Base-by-base conservation (phyloP, 176 grass and related monocot genomes). In the Raddia guianensis region DNA sequence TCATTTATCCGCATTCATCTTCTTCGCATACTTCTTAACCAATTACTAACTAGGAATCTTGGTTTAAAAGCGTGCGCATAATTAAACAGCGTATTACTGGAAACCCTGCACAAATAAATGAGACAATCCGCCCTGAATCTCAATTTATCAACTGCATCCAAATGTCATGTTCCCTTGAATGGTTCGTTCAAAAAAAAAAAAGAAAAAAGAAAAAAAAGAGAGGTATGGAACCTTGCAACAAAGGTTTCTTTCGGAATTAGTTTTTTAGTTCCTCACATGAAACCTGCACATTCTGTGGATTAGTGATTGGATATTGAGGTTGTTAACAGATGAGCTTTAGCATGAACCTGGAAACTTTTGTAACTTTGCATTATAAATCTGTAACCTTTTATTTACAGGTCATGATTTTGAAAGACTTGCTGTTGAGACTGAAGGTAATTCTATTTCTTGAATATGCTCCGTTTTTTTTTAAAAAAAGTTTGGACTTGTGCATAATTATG, bases 361-460 rank as follows among this genome's bases (percentile, higher is more conserved):
- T 27, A 27, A 27, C 0, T 1, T 27, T 27, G 43, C 45, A 58
- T 83, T 46, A 49, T 77, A 14, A 64, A n/a, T 52, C 18, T 10
- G 35, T 20, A 60, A 40, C 10, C 56, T 85, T 40, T 14, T 20
- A 67, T 49, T 64, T 73, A 43, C 90, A 98, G 95, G 72, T 77
- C 37, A 77, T 78, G 92, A 95, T 87, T 27, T 98, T n/a, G 88
- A 93, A 71, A 95, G 82, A 77, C 90, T 98, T 87, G 90, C 85
- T 79, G 51, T 51, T 33, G 86, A 89, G 64, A 98, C 95, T 7
- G 95, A 98, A 85, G 92, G 95, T 98, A 87, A 49, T 72, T 74
- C 61, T 53, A 27, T 81, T 84, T 77, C 64, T 65, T 7, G 42
- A 69, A 16, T 47, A 61, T 59, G 27, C 15, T 48, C 44, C 52